Percentiles rank a stretch among this genome's conserved stretches.
phyloP scores from a whole-genome alignment of 768 basidiomycete species.

The Ephemerocybe angulata region DNA sequence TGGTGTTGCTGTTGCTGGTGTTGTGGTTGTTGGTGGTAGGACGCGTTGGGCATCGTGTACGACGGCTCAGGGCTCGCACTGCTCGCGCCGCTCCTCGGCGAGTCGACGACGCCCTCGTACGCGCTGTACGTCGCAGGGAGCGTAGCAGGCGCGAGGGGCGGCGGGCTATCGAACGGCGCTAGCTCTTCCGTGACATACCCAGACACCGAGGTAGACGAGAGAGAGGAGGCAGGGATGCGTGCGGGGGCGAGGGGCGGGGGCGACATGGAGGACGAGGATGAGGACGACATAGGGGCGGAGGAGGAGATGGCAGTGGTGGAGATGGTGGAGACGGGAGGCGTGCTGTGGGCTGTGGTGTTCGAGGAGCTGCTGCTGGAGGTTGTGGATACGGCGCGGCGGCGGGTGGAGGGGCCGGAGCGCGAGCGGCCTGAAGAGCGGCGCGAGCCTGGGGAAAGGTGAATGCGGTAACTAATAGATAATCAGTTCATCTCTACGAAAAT shows the following conservation, averaged over 20 bases:
- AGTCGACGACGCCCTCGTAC: too few species aligned
- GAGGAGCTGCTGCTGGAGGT: conserved; percentile 3
- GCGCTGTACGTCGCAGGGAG: too few species aligned
- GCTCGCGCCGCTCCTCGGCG: too few species aligned
- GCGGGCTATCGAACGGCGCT: too few species aligned
- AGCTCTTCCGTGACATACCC: too few species aligned
- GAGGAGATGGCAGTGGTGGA: not conserved
- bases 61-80: too few species aligned
- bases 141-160: too few species aligned
- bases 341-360: not conserved
- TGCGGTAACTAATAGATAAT: conserved; percentile 55
- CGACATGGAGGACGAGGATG: conserved; percentile 33
- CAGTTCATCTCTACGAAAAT: not conserved
- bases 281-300: conserved; percentile 28
- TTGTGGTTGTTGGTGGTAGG: too few species aligned
- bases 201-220: too few species aligned
- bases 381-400: conserved; percentile 24
- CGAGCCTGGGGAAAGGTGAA: conserved; percentile 78
- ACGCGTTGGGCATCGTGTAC: too few species aligned
- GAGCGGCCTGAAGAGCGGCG: conserved; percentile 62
- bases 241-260: not conserved
- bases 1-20: too few species aligned
- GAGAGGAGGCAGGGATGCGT: too few species aligned
- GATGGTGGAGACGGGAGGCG: not conserved
- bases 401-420: conserved; percentile 35